Evolutionary conservation across 176 grass and related monocot genomes (phyloP).

Genomic region (Ensete glaucum): DNA sequence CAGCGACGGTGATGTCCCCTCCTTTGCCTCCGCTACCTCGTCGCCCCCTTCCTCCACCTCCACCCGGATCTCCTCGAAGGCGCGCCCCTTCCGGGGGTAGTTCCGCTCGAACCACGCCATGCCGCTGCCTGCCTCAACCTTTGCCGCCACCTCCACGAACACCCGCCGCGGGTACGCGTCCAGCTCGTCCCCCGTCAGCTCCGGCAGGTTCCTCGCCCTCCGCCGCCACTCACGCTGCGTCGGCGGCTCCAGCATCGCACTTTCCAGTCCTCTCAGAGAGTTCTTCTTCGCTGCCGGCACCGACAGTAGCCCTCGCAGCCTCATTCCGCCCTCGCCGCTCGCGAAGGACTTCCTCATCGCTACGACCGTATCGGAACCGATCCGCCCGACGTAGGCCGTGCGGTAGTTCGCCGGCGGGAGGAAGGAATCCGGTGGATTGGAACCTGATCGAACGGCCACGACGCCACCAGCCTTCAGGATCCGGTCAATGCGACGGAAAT

Average conservation of each 20-base stretch:
- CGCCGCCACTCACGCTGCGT: not conserved
- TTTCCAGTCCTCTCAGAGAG: constrained; percentile 37
- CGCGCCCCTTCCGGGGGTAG: constrained; percentile 36
- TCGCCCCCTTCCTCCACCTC: constrained; percentile 5
- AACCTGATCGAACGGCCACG: constrained; percentile 8
- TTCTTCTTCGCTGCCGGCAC: constrained; percentile 28
- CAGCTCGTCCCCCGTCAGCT: constrained; percentile 34
- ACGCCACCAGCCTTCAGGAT: constrained; percentile 28
- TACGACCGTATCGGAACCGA: constrained; percentile 4
- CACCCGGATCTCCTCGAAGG: constrained; percentile 35
- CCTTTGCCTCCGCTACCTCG: not conserved
- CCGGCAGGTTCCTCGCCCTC: constrained; percentile 29
- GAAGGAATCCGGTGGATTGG: constrained; percentile 6
- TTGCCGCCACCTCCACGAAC: constrained; percentile 35
- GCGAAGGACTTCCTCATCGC: constrained; percentile 21
- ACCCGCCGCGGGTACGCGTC: constrained; percentile 32
- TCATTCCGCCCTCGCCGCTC: not conserved
- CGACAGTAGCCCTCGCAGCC: constrained; percentile 24
- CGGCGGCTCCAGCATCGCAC: constrained; percentile 47
- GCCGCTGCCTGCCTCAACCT: not conserved
- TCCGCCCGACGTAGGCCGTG: constrained; percentile 18
- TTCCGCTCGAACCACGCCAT: constrained; percentile 44
- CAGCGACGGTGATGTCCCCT: not conserved
- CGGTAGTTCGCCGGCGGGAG: constrained; percentile 32
- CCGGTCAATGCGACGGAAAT: constrained; percentile 16